phyloP scores from a whole-genome alignment of 106 monocot species.

The Dioscorea dumetorum region DNA sequence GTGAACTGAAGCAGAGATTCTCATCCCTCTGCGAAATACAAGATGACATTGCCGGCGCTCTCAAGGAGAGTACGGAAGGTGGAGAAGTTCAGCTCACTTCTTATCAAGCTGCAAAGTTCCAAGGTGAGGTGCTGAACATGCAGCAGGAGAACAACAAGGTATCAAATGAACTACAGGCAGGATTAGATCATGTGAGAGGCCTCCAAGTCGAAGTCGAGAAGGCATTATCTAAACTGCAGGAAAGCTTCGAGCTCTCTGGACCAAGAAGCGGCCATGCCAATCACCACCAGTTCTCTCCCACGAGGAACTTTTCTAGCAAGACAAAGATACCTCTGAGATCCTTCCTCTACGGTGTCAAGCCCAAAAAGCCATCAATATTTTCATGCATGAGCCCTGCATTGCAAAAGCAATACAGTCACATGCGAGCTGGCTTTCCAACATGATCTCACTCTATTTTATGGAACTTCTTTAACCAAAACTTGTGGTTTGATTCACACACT shows the following conservation, averaged over 20 bases:
- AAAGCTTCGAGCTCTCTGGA: conserved; percentile 28
- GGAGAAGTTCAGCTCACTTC: conserved; percentile 39
- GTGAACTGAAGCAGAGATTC: conserved; percentile 51
- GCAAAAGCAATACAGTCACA: conserved; percentile 57
- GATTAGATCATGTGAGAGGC: conserved; percentile 44
- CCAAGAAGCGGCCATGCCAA: conserved; percentile 6
- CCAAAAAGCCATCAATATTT: conserved; percentile 70
- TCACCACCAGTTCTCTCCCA: conserved; percentile 14
- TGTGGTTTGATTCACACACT: too few species aligned
- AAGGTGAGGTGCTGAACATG: conserved; percentile 39
- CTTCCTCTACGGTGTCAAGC: conserved; percentile 64
- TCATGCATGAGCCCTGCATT: conserved; percentile 31
- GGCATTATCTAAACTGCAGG: conserved; percentile 31
- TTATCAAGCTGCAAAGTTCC: conserved; percentile 38
- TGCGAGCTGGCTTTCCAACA: conserved; percentile 3
- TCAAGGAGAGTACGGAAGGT: conserved; percentile 21
- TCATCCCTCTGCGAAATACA: conserved; percentile 42
- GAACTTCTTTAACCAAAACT: too few species aligned
- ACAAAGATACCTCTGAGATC: conserved; percentile 47
- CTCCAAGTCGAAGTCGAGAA: conserved; percentile 52
- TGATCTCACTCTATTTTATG: not conserved
- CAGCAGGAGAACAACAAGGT: conserved; percentile 70
- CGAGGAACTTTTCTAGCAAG: conserved; percentile 31
- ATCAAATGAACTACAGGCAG: conserved; percentile 50
- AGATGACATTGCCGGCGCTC: conserved; percentile 51